phyloP scores from a whole-genome alignment of 192 early-diverging fungal species.

The Coemansia sp. region DNA sequence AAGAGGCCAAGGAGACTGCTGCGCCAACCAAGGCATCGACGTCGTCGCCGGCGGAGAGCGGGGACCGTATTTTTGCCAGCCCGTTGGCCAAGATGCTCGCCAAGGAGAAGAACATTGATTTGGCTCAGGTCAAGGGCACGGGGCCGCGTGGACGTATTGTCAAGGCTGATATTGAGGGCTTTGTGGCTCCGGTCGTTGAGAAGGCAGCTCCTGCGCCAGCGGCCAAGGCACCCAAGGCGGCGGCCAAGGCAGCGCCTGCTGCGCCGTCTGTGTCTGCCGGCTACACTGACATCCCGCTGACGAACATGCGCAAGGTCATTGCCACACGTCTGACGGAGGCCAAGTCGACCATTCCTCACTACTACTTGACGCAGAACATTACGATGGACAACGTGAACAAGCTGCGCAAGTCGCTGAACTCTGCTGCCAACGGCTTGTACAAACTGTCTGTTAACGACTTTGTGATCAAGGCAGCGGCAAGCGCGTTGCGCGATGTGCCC shows the following conservation, averaged over 20 bases:
- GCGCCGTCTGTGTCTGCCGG: constrained; percentile 31
- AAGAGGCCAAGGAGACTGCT: constrained; percentile 10
- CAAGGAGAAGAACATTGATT: constrained; percentile 74
- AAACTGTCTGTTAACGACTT: constrained; percentile 99
- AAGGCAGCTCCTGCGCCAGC: constrained; percentile 36
- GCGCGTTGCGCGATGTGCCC: constrained; percentile 87
- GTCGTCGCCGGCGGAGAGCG: background rate
- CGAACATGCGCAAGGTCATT: constrained; percentile 82
- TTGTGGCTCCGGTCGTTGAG: constrained; percentile 31
- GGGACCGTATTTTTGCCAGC: constrained; percentile 77
- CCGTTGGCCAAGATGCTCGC: constrained; percentile 88
- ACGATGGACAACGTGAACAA: constrained; percentile 85
- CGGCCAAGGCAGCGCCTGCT: constrained; percentile 56
- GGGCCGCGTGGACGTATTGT: constrained; percentile 89
- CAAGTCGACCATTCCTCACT: constrained; percentile 75
- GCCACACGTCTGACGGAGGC: constrained; percentile 74
- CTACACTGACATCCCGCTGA: constrained; percentile 71
- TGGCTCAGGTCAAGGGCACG: constrained; percentile 76
- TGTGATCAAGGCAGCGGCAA: constrained; percentile 91
- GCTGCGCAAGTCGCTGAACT: constrained; percentile 88
- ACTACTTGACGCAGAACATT: constrained; percentile 78
- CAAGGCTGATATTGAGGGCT: constrained; percentile 86
- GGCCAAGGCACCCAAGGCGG: constrained; percentile 17
- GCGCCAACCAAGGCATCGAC: constrained; percentile 2
- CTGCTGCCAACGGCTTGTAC: constrained; percentile 79